Conservation (phyloP, 1,284 basidiomycete species). For the Trichosporon asahii region DNA sequence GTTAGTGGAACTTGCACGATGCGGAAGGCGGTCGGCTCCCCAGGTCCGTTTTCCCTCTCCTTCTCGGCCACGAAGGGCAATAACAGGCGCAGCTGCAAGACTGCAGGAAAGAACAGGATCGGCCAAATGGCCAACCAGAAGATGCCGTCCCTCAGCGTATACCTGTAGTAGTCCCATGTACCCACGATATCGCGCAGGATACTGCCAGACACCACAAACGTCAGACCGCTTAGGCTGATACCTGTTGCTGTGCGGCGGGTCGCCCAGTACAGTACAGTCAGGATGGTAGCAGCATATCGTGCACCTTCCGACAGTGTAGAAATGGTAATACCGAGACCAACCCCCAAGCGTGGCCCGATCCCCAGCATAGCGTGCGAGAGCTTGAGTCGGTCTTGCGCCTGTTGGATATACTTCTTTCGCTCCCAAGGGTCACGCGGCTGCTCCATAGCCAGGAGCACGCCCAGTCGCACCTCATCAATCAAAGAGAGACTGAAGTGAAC, state of each 20-base stretch:
- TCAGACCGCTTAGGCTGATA: neutral
- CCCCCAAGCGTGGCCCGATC: neutral
- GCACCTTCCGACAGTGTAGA: neutral
- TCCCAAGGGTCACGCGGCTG: too few species aligned
- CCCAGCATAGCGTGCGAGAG: neutral
- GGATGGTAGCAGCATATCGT: neutral
- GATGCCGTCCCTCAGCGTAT: neutral
- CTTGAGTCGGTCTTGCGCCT: neutral
- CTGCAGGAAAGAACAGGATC: neutral
- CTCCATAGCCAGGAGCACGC: neutral
- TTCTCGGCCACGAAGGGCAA: neutral
- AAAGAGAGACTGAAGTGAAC: neutral
- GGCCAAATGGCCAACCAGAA: neutral
- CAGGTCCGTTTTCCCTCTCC: neutral
- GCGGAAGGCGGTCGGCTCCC: neutral
- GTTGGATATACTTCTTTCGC: neutral
- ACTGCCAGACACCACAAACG: neutral
- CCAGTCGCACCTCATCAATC: neutral
- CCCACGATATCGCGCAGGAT: neutral
- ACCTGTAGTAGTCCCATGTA: neutral
- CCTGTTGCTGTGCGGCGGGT: neutral
- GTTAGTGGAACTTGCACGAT: neutral
- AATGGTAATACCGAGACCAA: neutral
- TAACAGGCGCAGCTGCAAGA: neutral
- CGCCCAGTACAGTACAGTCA: neutral